Conservation (phyloP, 768 basidiomycete genomes). For the Filobasidium floriforme region DNA sequence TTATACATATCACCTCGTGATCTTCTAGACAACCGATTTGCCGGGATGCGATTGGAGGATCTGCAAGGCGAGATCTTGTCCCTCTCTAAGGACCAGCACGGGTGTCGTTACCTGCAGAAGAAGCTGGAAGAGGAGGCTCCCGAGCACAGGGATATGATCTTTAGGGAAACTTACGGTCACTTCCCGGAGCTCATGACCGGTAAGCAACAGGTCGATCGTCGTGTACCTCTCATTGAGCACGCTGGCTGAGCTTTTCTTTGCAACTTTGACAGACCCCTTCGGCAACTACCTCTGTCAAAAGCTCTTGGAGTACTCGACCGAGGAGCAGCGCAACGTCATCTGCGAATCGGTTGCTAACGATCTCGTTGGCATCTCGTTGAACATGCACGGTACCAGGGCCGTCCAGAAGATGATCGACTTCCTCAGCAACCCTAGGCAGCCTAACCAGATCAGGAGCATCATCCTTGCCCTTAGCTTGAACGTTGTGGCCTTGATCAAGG, state of each 20-base stretch:
- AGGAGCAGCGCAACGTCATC: constrained; percentile 92
- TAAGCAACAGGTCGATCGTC: constrained; percentile 41
- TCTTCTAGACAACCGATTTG: constrained; percentile 79
- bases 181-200: constrained; percentile 98
- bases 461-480: constrained; percentile 93
- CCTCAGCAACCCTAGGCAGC: constrained; percentile 72
- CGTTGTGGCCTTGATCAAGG: constrained; percentile 98
- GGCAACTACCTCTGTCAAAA: constrained; percentile 99
- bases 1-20: neutral
- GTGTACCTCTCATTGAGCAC: neutral
- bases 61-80: constrained; percentile 87
- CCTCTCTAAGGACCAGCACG: constrained; percentile 97
- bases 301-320: constrained; percentile 89
- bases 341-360: constrained; percentile 97
- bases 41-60: constrained; percentile 91
- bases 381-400: constrained; percentile 99
- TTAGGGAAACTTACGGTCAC: constrained; percentile 93
- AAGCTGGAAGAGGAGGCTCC: constrained; percentile 92
- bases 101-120: constrained; percentile 96
- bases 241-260: neutral
- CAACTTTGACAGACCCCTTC: constrained; percentile 66
- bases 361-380: constrained; percentile 92
- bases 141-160: constrained; percentile 98
- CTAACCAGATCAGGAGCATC: constrained; percentile 81
- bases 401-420: constrained; percentile 99